Conservation (phyloP, 352 stramenopile species). For the Globisporangium paroecandrum region DNA sequence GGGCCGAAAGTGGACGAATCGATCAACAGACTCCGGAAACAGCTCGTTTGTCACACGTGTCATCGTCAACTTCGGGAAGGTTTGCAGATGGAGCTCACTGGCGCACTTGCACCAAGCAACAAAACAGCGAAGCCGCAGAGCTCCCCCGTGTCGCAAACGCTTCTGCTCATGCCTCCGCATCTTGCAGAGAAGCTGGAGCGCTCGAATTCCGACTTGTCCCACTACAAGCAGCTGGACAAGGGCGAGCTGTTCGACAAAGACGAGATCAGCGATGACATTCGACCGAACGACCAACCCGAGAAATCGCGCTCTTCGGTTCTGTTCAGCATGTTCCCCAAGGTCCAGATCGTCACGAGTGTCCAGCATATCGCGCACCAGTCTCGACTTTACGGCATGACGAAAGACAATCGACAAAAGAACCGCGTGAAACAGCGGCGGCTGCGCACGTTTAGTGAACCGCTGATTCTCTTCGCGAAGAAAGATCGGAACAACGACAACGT, state of each 20-base stretch:
- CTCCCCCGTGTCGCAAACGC: constrained; percentile 42
- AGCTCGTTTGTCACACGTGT: constrained; percentile 84
- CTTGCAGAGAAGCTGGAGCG: constrained; percentile 63
- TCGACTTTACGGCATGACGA: constrained; percentile 46
- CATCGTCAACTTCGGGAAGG: constrained; percentile 79
- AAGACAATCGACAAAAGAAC: constrained; percentile 35
- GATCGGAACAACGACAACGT: constrained; percentile 27
- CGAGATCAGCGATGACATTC: constrained; percentile 71
- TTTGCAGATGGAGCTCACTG: constrained; percentile 67
- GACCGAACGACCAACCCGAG: constrained; percentile 49
- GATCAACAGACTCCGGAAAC: constrained; percentile 70
- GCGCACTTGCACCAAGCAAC: constrained; percentile 30
- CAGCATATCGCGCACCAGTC: constrained; percentile 75
- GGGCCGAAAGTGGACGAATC: constrained; percentile 74
- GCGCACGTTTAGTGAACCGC: constrained; percentile 57
- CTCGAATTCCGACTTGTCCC: constrained; percentile 51
- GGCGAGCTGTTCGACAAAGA: constrained; percentile 74
- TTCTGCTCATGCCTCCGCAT: constrained; percentile 77
- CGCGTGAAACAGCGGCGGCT: constrained; percentile 28
- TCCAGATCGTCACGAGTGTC: constrained; percentile 77
- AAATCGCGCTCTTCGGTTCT: constrained; percentile 49
- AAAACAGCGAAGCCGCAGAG: constrained; percentile 24
- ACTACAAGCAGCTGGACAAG: constrained; percentile 65
- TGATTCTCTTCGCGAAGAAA: constrained; percentile 38
- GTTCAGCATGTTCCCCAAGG: constrained; percentile 85